Conservation (phyloP, 768 basidiomycete genomes). For the Phaeotremella fagi region DNA sequence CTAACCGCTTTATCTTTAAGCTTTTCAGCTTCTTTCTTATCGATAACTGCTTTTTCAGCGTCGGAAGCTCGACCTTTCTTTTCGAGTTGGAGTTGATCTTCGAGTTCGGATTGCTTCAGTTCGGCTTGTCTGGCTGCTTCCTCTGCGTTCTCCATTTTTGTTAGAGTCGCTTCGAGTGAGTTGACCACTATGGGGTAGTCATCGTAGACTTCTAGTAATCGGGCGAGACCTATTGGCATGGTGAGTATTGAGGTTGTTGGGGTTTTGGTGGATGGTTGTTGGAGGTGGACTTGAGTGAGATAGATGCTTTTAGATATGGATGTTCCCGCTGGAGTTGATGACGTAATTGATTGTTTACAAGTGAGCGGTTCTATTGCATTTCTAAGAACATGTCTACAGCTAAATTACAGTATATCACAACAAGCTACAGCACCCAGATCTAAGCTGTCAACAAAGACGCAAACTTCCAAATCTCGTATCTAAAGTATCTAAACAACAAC, state of each 20-base stretch:
- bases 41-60: slow-evolving; percentile 5
- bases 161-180: background rate
- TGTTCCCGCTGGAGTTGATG: too few species aligned
- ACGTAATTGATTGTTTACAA: too few species aligned
- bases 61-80: slow-evolving; percentile 3
- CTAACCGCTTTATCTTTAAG: slow-evolving; percentile 14
- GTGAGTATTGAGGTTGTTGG: too few species aligned
- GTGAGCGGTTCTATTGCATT: too few species aligned
- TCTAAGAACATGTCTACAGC: too few species aligned
- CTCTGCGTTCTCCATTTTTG: slow-evolving; percentile 7
- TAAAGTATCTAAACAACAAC: background rate
- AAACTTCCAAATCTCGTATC: too few species aligned
- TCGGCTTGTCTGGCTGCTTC: slow-evolving; percentile 22
- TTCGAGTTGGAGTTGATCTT: slow-evolving; percentile 12
- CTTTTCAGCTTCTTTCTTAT: slow-evolving; percentile 9
- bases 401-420: too few species aligned
- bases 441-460: too few species aligned
- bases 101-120: slow-evolving; percentile 5
- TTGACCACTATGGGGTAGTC: slow-evolving; percentile 18
- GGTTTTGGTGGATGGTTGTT: too few species aligned
- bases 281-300: too few species aligned
- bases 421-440: too few species aligned
- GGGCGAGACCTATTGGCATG: slow-evolving; percentile 8
- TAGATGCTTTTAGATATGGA: too few species aligned
- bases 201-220: slow-evolving; percentile 20